A percentile compares a stretch with the other conserved stretches of the same genome.
These are phyloP conservation scores for Myxozyma mucilagina DNA, from an alignment of 805 yeast species.

Conservation along the genomic window DNA sequence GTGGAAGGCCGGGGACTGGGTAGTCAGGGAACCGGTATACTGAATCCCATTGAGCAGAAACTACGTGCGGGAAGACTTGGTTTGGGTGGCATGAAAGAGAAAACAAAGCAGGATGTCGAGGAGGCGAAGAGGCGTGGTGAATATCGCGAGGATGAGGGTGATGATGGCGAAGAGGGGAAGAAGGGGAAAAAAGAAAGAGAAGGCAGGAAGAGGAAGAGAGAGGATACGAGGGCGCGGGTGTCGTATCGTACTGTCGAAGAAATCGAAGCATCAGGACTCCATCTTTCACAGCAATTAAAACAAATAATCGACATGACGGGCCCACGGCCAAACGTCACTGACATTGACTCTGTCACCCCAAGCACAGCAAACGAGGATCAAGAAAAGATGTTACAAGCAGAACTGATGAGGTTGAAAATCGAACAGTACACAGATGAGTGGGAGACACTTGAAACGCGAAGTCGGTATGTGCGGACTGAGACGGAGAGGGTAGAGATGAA, in stretches of 20 bases:
- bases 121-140: slow-evolving; percentile 33
- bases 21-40: slow-evolving; percentile 65
- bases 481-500: slow-evolving; percentile 11
- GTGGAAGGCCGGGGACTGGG: slow-evolving; percentile 86
- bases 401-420: slow-evolving; percentile 27
- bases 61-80: slow-evolving; percentile 70
- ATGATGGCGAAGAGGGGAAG: slow-evolving; percentile 13
- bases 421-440: slow-evolving; percentile 32
- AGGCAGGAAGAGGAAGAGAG: slow-evolving; percentile 10
- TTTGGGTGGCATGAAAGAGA: slow-evolving; percentile 61
- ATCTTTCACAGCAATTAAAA: slow-evolving; percentile 36
- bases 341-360: slow-evolving; percentile 19
- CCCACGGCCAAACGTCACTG: slow-evolving; percentile 22
- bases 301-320: slow-evolving; percentile 36
- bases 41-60: slow-evolving; percentile 73
- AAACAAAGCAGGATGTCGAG: slow-evolving; percentile 35
- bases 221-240: slow-evolving; percentile 24
- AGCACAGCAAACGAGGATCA: slow-evolving; percentile 8
- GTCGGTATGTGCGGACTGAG: slow-evolving; percentile 18
- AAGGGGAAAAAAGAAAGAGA: slow-evolving; percentile 29
- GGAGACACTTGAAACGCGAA: slow-evolving; percentile 27
- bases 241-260: slow-evolving; percentile 37
- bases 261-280: slow-evolving; percentile 36
- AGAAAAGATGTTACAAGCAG: slow-evolving; percentile 13
- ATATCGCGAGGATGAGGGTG: slow-evolving; percentile 26